A percentile compares a stretch with the other conserved stretches of the same genome.
Evolutionary conservation across 495 filamentous ascomycete genomes (phyloP).

Genomic region (Podospora australis): DNA sequence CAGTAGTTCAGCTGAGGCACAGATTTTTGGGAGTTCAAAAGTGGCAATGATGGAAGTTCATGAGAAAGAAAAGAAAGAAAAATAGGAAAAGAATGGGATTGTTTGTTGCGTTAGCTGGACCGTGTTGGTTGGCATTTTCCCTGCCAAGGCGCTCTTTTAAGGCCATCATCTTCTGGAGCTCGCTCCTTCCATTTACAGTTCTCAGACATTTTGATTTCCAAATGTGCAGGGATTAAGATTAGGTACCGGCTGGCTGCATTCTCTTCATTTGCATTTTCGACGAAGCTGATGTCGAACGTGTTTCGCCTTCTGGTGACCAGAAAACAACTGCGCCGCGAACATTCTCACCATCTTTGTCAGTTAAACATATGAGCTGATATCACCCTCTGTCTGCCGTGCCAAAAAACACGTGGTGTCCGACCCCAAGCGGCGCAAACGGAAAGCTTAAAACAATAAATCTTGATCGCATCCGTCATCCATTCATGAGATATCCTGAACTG

Average conservation of each 20-base stretch:
- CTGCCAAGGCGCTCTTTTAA: slow-evolving; percentile 1
- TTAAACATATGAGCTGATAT: not conserved
- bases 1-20: too few relatives aligned
- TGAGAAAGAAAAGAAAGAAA: not conserved
- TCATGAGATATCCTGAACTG: too few relatives aligned
- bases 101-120: too few relatives aligned
- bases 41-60: not conserved
- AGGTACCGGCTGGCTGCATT: slow-evolving; percentile 1
- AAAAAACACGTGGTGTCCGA: too few relatives aligned
- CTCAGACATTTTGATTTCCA: slow-evolving; percentile 6
- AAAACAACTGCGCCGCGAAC: too few relatives aligned
- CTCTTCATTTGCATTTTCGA: not conserved
- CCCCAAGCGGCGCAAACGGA: too few relatives aligned
- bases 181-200: slow-evolving; percentile 4
- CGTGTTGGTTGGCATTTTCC: too few relatives aligned
- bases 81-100: not conserved
- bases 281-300: not conserved
- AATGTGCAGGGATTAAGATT: slow-evolving; percentile 6
- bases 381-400: not conserved
- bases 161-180: not conserved
- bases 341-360: too few relatives aligned
- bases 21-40: too few relatives aligned
- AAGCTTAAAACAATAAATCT: too few relatives aligned
- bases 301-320: not conserved
- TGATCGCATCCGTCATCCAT: too few relatives aligned